phyloP scores from a whole-genome alignment of 208 protist species.

The Naegleria lovaniensis region DNA sequence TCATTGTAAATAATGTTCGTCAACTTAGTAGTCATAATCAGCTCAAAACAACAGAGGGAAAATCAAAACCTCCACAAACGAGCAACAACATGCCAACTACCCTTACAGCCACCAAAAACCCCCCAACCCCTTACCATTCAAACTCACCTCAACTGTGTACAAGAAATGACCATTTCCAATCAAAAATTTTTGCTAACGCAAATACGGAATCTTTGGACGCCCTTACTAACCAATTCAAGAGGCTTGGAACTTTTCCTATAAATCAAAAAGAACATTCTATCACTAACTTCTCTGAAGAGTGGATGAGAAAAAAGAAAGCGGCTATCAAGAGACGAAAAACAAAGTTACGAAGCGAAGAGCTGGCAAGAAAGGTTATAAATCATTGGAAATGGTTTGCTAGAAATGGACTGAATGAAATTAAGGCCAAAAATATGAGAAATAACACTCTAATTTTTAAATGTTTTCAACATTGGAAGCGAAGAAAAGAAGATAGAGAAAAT shows the following conservation, averaged over 20 bases:
- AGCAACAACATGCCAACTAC: not conserved
- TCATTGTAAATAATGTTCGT: not conserved
- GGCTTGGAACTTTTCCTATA: not conserved
- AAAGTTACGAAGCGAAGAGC: not conserved
- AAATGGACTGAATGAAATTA: not conserved
- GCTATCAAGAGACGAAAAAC: not conserved
- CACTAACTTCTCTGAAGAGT: not conserved
- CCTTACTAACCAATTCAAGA: not conserved
- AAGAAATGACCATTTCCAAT: too few species aligned
- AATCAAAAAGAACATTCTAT: not conserved
- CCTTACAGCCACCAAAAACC: not conserved
- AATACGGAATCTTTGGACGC: not conserved
- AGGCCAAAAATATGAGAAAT: not conserved
- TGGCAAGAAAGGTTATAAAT: not conserved
- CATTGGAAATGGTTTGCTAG: not conserved
- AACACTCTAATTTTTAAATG: not conserved
- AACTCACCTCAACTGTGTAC: too few species aligned
- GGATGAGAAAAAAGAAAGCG: not conserved
- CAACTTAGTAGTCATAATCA: not conserved
- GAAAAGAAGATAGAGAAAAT: not conserved
- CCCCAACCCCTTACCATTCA: too few species aligned
- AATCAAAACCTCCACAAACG: not conserved
- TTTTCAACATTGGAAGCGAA: not conserved
- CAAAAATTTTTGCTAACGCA: not conserved
- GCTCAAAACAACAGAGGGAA: not conserved